Evolutionary conservation across 75 land plant genomes (phyloP).

Genomic region (Pinus tabuliformis): DNA sequence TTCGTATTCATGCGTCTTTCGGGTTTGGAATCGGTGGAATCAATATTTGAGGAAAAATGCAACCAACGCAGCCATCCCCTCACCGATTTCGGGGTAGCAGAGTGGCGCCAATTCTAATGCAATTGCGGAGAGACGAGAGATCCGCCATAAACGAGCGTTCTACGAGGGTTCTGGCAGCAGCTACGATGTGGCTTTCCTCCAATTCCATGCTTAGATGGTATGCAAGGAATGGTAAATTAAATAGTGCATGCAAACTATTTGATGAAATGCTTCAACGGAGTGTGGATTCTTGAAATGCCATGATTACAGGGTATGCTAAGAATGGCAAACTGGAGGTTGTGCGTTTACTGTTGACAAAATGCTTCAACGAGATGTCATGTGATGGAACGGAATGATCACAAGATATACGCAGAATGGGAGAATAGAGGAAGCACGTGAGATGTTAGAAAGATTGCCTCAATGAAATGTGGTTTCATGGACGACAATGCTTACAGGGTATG

Average conservation of each 20-base stretch:
- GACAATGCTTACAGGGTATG: conserved; percentile 31
- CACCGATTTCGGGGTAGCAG: too few relatives aligned
- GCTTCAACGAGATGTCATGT: conserved; percentile 12
- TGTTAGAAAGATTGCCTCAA: conserved; percentile 15
- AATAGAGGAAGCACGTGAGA: conserved; percentile 10
- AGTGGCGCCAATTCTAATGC: too few relatives aligned
- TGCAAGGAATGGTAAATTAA: conserved; percentile 17
- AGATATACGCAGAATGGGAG: conserved; percentile 18
- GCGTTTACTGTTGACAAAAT: conserved; percentile 17
- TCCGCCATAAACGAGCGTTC: too few relatives aligned
- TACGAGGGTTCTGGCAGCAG: too few relatives aligned
- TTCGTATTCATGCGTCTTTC: too few relatives aligned
- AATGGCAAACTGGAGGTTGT: conserved; percentile 17
- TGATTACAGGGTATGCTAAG: conserved; percentile 22
- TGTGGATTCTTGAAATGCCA: conserved; percentile 24
- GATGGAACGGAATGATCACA: conserved; percentile 33
- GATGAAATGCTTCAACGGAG: conserved; percentile 17
- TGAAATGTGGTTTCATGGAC: conserved; percentile 25
- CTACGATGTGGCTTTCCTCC: too few relatives aligned
- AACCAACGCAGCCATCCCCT: too few relatives aligned
- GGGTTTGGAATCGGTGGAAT: too few relatives aligned
- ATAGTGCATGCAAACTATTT: conserved; percentile 13
- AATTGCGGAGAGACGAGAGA: too few relatives aligned
- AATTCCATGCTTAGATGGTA: not conserved
- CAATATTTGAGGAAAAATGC: too few relatives aligned